Percentiles rank a stretch among this genome's conserved stretches.
phyloP scores from a whole-genome alignment of 1,284 basidiomycete species.

The Termitomyces sp. region DNA sequence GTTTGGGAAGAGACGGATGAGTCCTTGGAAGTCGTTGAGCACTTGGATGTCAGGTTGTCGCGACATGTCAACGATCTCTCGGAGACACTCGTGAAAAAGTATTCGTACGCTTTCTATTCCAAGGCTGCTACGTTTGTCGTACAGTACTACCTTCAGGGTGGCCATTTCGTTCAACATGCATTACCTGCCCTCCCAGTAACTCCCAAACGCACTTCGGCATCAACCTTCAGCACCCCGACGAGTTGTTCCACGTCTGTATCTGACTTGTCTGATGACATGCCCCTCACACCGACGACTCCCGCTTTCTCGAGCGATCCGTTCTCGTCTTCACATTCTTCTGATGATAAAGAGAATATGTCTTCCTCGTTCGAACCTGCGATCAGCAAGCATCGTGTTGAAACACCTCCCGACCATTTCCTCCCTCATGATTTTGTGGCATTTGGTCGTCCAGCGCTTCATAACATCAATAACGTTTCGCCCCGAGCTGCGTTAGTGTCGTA shows the following conservation, averaged over 20 bases:
- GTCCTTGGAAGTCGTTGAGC: conserved; percentile 73
- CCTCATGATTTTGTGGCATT: conserved; percentile 75
- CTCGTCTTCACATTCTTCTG: conserved; percentile 49
- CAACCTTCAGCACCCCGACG: conserved; percentile 62
- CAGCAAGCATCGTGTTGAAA: conserved; percentile 64
- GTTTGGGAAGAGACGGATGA: conserved; percentile 78
- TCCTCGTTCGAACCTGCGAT: conserved; percentile 63
- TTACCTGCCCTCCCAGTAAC: conserved; percentile 61
- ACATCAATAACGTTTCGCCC: conserved; percentile 50
- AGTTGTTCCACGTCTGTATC: conserved; percentile 68
- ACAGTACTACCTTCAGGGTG: conserved; percentile 85
- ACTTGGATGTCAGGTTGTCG: conserved; percentile 81
- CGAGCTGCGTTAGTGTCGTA: conserved; percentile 56
- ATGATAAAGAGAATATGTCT: conserved; percentile 76
- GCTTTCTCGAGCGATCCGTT: conserved; percentile 52
- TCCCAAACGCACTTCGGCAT: conserved; percentile 57
- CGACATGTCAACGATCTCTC: conserved; percentile 88
- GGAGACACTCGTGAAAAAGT: conserved; percentile 94
- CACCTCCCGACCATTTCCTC: conserved; percentile 66
- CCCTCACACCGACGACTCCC: conserved; percentile 71
- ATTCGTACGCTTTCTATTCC: conserved; percentile 92
- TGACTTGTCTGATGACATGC: conserved; percentile 76
- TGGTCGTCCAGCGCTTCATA: conserved; percentile 69
- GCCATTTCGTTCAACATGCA: conserved; percentile 54
- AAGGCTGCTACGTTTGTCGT: conserved; percentile 90